Evolutionary conservation across 768 basidiomycete species (phyloP).

Genomic region (Leucocoprinus birnbaumii): DNA sequence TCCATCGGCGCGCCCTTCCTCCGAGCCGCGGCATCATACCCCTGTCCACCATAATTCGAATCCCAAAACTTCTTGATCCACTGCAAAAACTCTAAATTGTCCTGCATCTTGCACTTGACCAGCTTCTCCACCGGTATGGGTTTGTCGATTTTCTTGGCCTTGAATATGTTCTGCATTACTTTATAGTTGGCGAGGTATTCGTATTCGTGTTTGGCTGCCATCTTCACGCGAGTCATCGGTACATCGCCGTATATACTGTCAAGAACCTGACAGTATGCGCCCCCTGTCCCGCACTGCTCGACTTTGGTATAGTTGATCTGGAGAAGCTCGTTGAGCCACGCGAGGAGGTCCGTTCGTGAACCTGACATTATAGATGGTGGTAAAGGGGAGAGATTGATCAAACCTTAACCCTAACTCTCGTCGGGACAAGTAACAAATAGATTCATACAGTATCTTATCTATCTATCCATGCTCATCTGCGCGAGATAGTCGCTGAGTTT

Average conservation of each 20-base stretch:
- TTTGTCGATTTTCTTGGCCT: conserved; percentile 93
- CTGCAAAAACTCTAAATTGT: conserved; percentile 98
- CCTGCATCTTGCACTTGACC: conserved; percentile 99
- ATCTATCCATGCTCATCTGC: conserved; percentile 5
- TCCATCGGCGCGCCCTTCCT: conserved; percentile 77
- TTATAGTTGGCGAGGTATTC: conserved; percentile 96
- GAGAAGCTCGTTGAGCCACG: conserved; percentile 93
- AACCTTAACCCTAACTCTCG: conserved; percentile 33
- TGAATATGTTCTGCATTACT: conserved; percentile 91
- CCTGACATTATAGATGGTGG: conserved; percentile 43
- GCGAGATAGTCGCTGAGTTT: conserved; percentile 51
- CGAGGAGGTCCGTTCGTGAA: conserved; percentile 83
- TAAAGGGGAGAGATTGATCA: neutral
- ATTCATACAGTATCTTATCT: neutral
- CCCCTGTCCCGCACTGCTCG: conserved; percentile 89
- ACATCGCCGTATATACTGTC: conserved; percentile 94
- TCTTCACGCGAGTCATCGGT: conserved; percentile 91
- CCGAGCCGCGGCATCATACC: conserved; percentile 82
- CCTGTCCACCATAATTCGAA: conserved; percentile 80
- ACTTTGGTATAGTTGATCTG: conserved; percentile 90
- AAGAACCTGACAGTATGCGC: conserved; percentile 91
- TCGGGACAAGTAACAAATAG: too few relatives aligned
- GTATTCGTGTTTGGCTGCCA: conserved; percentile 94
- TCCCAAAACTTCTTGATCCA: conserved; percentile 99
- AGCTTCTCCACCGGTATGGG: conserved; percentile 95